Evolutionary conservation across 202 grass and related monocot species (phyloP), one percentile per base, ranked within the genome.

Genomic region (Hordeum pubiflorum): DNA sequence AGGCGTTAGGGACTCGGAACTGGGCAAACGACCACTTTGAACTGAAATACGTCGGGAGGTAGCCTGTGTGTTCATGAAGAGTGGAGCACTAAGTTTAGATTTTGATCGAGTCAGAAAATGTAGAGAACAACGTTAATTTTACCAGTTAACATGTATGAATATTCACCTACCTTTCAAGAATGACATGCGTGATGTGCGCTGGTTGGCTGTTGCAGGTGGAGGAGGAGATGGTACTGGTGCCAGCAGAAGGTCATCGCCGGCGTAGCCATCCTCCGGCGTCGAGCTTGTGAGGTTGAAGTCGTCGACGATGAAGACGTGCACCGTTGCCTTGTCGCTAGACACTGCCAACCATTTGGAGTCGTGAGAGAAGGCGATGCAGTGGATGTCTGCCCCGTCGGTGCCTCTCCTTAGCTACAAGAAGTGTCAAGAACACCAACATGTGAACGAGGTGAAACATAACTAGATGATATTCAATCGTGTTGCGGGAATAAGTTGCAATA

Each of bases 11-110:
- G 13, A 97, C 66, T 6, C 64, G 73, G 52, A 91, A 90, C 54
- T 91, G 89, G 4, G 91, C 89, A 2, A 93, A 71, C 11, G 91
- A 97, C 74, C 87, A 84, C 41, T 97, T 87, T 60, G 87, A 89
- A 17, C 58, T 77, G 79, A 71, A 91, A 84, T 97, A 97, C n/a
- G 75, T 79, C 2, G 91, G 89, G 6, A 93, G 32, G 7, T 90
- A 84, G 46, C 77, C 91, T 97, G 44, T 17, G 44, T 48, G 14
- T 15, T 6, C 14, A 48, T 17, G 48, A 54, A 6, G 6, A 54
- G 17, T 54, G 17, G 0, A 54, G 5, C 17, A 2, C n/a, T 54
- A 54, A 1, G 0, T 54, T n/a, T 2, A 54, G 17, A n/a, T n/a
- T 54, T 56, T 10, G 21, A 57, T 37, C 0, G 23, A 17, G 4